Evolutionary conservation across 2,329 filamentous ascomycete genomes (phyloP), one percentile per base, ranked within the genome.

Genomic region (Ilyonectria mors-panacis): DNA sequence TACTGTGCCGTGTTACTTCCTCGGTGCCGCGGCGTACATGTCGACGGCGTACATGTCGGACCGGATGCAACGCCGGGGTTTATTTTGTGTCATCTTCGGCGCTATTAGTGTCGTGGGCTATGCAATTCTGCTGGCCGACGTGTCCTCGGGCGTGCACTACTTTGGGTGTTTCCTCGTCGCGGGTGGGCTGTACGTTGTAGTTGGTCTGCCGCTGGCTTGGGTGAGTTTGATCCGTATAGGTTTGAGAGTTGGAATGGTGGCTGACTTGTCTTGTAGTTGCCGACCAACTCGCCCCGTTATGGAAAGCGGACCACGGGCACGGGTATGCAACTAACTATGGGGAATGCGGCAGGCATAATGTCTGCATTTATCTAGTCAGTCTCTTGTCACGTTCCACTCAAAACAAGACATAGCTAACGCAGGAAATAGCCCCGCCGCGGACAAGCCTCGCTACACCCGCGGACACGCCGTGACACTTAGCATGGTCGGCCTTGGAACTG

Each of bases 151-250:
- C 0, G 92, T 90, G 7, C 91, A 92, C 71, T 95, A 94, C 74
- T 92, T 93, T 70, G 93, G 82, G 70, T 94, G 92, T 68, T 92
- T 94, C 78, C 81, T 95, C n/a, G 88, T 94, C 0, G 92, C 93
- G 0, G 85, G 89, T 66, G 93, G 93, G 0, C 77, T 95, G 3
- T 95, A 95, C 71, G 82, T 88, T 26, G 78, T 86, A 3, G 86
- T 89, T 4, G 86, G 87, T 0, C 70, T 89, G 65, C 87, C 87
- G 5, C 75, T 89, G n/a, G 86, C 87, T 39, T 89, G 87, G 87
- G 80, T 82, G 66, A 68, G 77, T 74, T 55, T 37, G 6, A 17
- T 21, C 23, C 3, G 26, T 30, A 8, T 45, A 12, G 10, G 1
- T 12, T 33, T 35, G 13, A 19, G 44, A 12, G 10, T 21, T 2